These are phyloP conservation scores for Acidomyces sp. DNA, from an alignment of 495 filamentous ascomycete species.

Conservation along the genomic window DNA sequence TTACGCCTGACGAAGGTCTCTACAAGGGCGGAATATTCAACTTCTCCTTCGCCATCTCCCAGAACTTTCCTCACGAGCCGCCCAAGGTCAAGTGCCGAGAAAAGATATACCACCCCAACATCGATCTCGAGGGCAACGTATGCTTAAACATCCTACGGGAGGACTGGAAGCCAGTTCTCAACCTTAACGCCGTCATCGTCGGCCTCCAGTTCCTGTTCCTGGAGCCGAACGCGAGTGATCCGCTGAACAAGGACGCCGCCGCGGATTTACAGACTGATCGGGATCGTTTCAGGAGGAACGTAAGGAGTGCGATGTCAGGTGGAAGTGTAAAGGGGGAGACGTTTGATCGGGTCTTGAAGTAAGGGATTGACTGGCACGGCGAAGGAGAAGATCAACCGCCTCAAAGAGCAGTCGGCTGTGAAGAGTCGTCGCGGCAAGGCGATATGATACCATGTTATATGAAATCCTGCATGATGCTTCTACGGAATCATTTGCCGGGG, in stretches of 20 bases:
- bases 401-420: too few relatives aligned
- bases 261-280: slow-evolving; percentile 75
- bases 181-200: slow-evolving; percentile 91
- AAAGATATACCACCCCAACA: slow-evolving; percentile 99
- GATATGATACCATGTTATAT: too few relatives aligned
- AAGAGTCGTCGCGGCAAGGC: too few relatives aligned
- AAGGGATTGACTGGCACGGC: too few relatives aligned
- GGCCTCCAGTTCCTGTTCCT: slow-evolving; percentile 97
- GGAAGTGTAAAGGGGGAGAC: slow-evolving; percentile 56
- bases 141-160: slow-evolving; percentile 94
- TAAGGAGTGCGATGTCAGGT: slow-evolving; percentile 67
- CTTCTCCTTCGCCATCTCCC: slow-evolving; percentile 84
- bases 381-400: too few relatives aligned
- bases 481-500: too few relatives aligned
- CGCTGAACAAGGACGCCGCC: slow-evolving; percentile 95
- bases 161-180: slow-evolving; percentile 98
- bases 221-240: slow-evolving; percentile 90
- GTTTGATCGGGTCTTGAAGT: slow-evolving; percentile 64
- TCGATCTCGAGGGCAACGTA: slow-evolving; percentile 94
- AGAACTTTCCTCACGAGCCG: slow-evolving; percentile 93
- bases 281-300: slow-evolving; percentile 84
- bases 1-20: slow-evolving; percentile 96
- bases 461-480: too few relatives aligned
- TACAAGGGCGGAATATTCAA: slow-evolving; percentile 82
- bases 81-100: slow-evolving; percentile 96